phyloP scores from a whole-genome alignment of 2,329 filamentous ascomycete species.

The Penicillium hordei region DNA sequence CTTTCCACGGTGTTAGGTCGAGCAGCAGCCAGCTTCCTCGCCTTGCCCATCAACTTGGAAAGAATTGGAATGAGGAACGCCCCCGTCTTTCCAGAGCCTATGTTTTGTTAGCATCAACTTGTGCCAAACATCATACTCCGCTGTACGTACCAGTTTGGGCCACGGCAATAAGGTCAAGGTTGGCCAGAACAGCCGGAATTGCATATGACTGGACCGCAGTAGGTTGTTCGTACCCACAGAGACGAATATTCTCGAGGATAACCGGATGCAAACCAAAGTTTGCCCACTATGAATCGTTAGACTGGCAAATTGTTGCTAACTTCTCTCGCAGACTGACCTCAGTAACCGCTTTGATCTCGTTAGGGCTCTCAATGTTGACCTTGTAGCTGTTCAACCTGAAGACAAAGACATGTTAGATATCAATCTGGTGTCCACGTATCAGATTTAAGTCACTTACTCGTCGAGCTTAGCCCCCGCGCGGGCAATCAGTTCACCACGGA shows the following conservation, averaged over 20 bases:
- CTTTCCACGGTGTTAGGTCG: constrained; percentile 61
- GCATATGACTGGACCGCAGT: constrained; percentile 88
- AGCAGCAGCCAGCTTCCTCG: constrained; percentile 77
- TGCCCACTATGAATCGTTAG: constrained; percentile 57
- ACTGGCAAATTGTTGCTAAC: no score
- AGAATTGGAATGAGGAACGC: constrained; percentile 88
- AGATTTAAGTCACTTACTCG: constrained; percentile 49
- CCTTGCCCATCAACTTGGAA: constrained; percentile 93
- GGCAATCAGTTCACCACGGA: constrained; percentile 55
- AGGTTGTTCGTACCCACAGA: constrained; percentile 68
- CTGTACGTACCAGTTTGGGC: constrained; percentile 81
- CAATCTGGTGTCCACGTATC: neutral
- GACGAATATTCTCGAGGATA: constrained; percentile 73
- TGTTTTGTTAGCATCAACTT: constrained; percentile 7
- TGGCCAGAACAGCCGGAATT: constrained; percentile 73
- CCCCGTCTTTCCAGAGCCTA: constrained; percentile 94
- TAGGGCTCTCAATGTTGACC: constrained; percentile 14
- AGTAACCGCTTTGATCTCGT: constrained; percentile 6
- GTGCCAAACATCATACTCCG: neutral
- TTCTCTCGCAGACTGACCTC: constrained; percentile 9
- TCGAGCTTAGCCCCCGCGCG: constrained; percentile 63
- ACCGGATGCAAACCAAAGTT: constrained; percentile 81
- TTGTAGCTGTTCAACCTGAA: constrained; percentile 14
- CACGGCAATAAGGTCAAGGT: constrained; percentile 80
- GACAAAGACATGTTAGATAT: neutral